Percentiles rank a stretch among this genome's conserved stretches.
Evolutionary conservation across 2,329 filamentous ascomycete genomes (phyloP).

Genomic region (Amphichorda felina): DNA sequence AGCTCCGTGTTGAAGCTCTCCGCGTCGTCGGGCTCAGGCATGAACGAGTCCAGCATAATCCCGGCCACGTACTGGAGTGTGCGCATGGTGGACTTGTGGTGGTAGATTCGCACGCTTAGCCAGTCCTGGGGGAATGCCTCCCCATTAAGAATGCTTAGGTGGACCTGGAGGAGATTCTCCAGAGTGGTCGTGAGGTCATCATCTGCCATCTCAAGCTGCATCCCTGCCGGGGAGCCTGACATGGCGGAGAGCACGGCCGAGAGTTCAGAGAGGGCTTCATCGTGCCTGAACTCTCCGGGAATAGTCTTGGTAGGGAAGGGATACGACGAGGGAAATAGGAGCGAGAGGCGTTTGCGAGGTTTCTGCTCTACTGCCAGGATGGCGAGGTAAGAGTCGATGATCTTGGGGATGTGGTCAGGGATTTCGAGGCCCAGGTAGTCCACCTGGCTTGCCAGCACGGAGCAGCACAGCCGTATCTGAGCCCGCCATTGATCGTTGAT

Average conservation of each 20-base stretch:
- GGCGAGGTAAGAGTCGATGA: slow-evolving; percentile 77
- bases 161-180: slow-evolving; percentile 68
- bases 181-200: slow-evolving; percentile 66
- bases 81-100: slow-evolving; percentile 81
- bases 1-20: slow-evolving; percentile 86
- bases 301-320: slow-evolving; percentile 72
- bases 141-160: slow-evolving; percentile 79
- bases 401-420: slow-evolving; percentile 80
- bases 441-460: slow-evolving; percentile 78
- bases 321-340: slow-evolving; percentile 82
- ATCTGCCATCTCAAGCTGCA: slow-evolving; percentile 64
- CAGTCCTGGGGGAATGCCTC: slow-evolving; percentile 83
- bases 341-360: slow-evolving; percentile 58
- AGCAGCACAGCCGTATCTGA: slow-evolving; percentile 87
- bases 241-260: slow-evolving; percentile 78
- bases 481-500: slow-evolving; percentile 83
- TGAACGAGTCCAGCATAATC: slow-evolving; percentile 69
- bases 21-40: slow-evolving; percentile 83
- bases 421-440: slow-evolving; percentile 69
- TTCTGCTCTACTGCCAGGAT: slow-evolving; percentile 47
- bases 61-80: slow-evolving; percentile 72
- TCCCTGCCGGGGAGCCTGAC: slow-evolving; percentile 57
- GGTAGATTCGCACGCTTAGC: slow-evolving; percentile 88
- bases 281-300: slow-evolving; percentile 50
- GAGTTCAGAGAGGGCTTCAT: slow-evolving; percentile 81